These are phyloP conservation scores for Strigomonas galati DNA, from an alignment of 208 protist species.

Conservation along the genomic window DNA sequence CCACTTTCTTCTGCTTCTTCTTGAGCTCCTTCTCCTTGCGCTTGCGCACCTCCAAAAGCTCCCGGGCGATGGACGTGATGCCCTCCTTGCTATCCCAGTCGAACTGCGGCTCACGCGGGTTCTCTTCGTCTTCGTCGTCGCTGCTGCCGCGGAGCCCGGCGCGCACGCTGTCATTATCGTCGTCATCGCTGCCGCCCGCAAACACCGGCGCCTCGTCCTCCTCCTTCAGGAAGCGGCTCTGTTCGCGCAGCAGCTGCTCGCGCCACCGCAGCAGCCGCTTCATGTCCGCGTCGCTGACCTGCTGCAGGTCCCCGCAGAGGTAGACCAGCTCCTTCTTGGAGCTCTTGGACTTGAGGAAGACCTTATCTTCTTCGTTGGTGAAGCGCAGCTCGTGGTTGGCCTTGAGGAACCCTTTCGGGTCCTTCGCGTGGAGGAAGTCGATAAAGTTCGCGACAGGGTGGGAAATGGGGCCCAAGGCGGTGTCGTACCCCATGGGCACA, in stretches of 20 bases:
- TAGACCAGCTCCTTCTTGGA: constrained; percentile 93
- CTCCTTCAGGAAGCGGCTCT: constrained; percentile 22
- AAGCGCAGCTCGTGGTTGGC: constrained; percentile 89
- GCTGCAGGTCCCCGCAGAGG: constrained; percentile 90
- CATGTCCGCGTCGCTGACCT: constrained; percentile 94
- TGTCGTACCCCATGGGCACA: constrained; percentile 87
- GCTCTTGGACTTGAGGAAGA: constrained; percentile 60
- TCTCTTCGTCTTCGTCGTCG: constrained; percentile 27
- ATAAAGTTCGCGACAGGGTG: constrained; percentile 71
- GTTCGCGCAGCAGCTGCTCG: constrained; percentile 74
- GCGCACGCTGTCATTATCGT: constrained; percentile 19
- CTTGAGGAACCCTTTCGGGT: constrained; percentile 89
- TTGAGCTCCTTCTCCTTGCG: constrained; percentile 85
- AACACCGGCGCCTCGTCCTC: constrained; percentile 23
- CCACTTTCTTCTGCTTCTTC: constrained; percentile 91
- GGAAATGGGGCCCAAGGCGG: constrained; percentile 78
- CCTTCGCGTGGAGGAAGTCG: constrained; percentile 89
- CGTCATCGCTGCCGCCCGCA: constrained; percentile 27
- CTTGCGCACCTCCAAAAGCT: constrained; percentile 85
- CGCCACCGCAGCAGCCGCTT: constrained; percentile 94
- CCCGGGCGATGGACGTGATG: constrained; percentile 74
- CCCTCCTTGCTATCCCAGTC: constrained; percentile 81
- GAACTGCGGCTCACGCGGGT: constrained; percentile 25
- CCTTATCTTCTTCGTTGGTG: constrained; percentile 76
- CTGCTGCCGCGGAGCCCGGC: constrained; percentile 15